Percentiles rank a stretch among this genome's conserved stretches.
phyloP scores from a whole-genome alignment of 2,329 filamentous ascomycete genomes.

The Elsinoe perseae region DNA sequence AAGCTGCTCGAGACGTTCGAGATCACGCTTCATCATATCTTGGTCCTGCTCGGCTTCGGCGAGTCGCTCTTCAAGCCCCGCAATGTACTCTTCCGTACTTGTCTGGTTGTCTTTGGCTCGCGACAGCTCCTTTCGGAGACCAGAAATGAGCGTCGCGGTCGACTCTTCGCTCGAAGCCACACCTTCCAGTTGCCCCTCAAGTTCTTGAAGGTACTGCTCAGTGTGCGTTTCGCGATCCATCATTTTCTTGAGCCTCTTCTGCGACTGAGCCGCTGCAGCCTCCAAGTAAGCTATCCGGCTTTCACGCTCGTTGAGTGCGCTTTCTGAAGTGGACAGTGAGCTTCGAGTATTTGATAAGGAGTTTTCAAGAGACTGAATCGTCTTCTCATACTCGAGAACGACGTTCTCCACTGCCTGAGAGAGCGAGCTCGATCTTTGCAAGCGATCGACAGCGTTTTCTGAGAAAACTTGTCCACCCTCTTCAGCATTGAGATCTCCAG shows the following conservation, averaged over 20 bases:
- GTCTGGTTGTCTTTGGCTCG: conserved; percentile 84
- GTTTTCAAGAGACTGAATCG: conserved; percentile 85
- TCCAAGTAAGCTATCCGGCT: conserved; percentile 89
- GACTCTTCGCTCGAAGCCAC: conserved; percentile 89
- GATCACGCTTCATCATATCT: conserved; percentile 93
- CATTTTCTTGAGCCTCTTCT: conserved; percentile 82
- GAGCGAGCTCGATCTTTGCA: conserved; percentile 93
- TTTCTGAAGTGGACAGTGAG: conserved; percentile 77
- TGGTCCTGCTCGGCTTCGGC: conserved; percentile 94
- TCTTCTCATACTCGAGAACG: conserved; percentile 96
- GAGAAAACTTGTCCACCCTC: conserved; percentile 44
- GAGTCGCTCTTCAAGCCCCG: conserved; percentile 86
- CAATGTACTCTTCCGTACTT: conserved; percentile 92
- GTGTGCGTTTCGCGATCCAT: conserved; percentile 86
- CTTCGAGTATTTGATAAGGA: conserved; percentile 82
- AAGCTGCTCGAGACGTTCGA: conserved; percentile 88
- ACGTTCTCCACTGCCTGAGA: conserved; percentile 93
- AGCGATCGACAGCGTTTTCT: conserved; percentile 73
- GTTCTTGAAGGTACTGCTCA: conserved; percentile 83
- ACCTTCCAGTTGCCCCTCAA: conserved; percentile 84
- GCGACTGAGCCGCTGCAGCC: conserved; percentile 82
- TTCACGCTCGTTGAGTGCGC: conserved; percentile 81
- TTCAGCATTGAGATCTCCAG: conserved; percentile 52
- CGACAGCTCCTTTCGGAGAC: conserved; percentile 84
- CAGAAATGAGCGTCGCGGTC: conserved; percentile 73